Evolutionary conservation across 2,329 filamentous ascomycete species (phyloP), one percentile per base, ranked within the genome.

Genomic region (Huntiella moniliformis): DNA sequence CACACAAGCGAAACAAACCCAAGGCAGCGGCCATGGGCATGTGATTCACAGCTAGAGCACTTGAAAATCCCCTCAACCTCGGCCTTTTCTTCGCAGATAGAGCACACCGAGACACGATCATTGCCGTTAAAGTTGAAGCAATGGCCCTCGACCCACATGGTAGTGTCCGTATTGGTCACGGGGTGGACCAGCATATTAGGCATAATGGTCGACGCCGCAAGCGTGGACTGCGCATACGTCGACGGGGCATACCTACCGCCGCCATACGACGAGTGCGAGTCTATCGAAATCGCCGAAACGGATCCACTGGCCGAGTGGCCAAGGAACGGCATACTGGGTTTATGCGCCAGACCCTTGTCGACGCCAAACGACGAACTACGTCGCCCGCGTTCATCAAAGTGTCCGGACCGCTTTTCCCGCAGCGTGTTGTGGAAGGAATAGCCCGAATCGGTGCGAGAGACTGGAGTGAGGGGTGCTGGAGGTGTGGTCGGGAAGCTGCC

Each of bases 321-420:
- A 11, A 84, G 67, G 62, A 88, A 86, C 4, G 86, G 83, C 31
- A 79, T 64, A 58, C 74, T 83, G 4, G 82, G 79, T 37, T 80
- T 70, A 53, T 82, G 73, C 15, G 79, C 62, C 1, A 77, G 74
- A 53, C 77, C 71, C 58, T 77, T 78, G 53, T 84, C 83, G 57
- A 87, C 68, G 28, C 80, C 83, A 61, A 94, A 92, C 1, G 87
- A 93, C n/a, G 87, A 93, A 64, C 87, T 95, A 53, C 88, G 76
- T 50, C 87, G 75, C n/a, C 81, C 81, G 52, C 71, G 65, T 51
- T 80, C 75, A 55, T 91, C 82, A 54, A 96, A 94, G 58, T 95
- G 85, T 1, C 83, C 87, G 3, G 91, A 96, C 44, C 88, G 76
- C 66, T 96, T 98, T 63, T 96, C 91, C 31, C 86, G 77, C 48